Base-by-base conservation (phyloP, 768 basidiomycete genomes). In the Auricularia cornea region DNA sequence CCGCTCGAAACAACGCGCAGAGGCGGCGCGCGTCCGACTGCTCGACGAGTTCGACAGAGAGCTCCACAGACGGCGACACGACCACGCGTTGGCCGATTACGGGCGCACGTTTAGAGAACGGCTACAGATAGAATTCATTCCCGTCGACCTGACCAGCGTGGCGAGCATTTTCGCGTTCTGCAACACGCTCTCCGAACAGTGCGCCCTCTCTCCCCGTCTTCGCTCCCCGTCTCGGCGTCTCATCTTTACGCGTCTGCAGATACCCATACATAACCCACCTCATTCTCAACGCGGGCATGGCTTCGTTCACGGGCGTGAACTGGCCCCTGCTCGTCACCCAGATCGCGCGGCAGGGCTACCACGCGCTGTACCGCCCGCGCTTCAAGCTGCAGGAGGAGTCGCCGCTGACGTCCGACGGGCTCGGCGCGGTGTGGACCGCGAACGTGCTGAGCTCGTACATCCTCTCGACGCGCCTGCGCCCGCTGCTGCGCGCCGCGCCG, bases 391-490 rank as follows among this genome's bases (percentile, higher is more conserved):
- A 94, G 71, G 72, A 78, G 31, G 69, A 64, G 12, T 90, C 88
- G 2, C 26, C 54, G 28, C 26, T 57, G 10, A 57, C 54, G 30
- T 73, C 75, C 3, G 90, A 94, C 66, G 85, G 87, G 4, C 74
- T 92, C 0, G 92, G 92, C 2, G 87, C 82, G 81, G 82, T 86
- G 6, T 94, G 91, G 90, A 90, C 93, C 70, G 88, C 84, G 64
- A 94, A 94, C 68, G 75, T 92, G 30, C 92, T 94, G 62, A 85
- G 87, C 0, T 91, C 93, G 72, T 94, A 87, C 70, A 80, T 80
- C 31, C 74, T 94, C 67, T 92, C 93, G 69, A 62, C 26, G 26
- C 54, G 54, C 28, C 28, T 57, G 14, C 54, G 54, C 16, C 54
- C 54, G 14, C 26, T 29, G 6, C 28, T 57, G 26, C 23, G 54